Evolutionary conservation across 2,329 filamentous ascomycete species (phyloP).

Genomic region (Alternaria rosae): DNA sequence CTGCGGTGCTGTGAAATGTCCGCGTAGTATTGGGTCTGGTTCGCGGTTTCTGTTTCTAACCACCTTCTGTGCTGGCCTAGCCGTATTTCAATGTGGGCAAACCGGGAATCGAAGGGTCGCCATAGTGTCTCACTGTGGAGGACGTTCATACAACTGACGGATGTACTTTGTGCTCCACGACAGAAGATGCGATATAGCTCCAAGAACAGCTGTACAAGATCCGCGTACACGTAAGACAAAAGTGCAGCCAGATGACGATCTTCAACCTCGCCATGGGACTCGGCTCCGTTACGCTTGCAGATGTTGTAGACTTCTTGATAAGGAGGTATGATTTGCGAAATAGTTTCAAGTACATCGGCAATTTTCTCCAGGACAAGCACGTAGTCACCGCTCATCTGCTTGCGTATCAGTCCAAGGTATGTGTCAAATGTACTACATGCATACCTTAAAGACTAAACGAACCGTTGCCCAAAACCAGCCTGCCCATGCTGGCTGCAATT

Average conservation of each 20-base stretch:
- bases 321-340: conserved; percentile 30
- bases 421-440: background rate
- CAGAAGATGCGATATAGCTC: conserved; percentile 39
- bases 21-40: conserved; percentile 22
- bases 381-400: conserved; percentile 32
- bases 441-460: conserved; percentile 34
- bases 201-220: conserved; percentile 35
- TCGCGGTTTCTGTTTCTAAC: conserved; percentile 34
- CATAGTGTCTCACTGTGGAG: conserved; percentile 19
- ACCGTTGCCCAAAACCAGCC: conserved; percentile 36
- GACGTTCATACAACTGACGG: background rate
- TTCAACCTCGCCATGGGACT: conserved; percentile 3
- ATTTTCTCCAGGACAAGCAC: conserved; percentile 33
- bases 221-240: conserved; percentile 37
- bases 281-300: conserved; percentile 15
- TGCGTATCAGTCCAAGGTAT: background rate
- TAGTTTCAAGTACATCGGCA: conserved; percentile 33
- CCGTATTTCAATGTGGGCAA: conserved; percentile 33
- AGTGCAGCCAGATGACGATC: conserved; percentile 23
- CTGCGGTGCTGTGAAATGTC: conserved; percentile 27
- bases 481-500: conserved; percentile 28
- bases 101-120: conserved; percentile 43
- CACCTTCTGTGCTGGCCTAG: conserved; percentile 33
- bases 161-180: conserved; percentile 33
- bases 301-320: conserved; percentile 32